Base-by-base conservation (phyloP, 768 basidiomycete species). In the Lactifluus echinatus region DNA sequence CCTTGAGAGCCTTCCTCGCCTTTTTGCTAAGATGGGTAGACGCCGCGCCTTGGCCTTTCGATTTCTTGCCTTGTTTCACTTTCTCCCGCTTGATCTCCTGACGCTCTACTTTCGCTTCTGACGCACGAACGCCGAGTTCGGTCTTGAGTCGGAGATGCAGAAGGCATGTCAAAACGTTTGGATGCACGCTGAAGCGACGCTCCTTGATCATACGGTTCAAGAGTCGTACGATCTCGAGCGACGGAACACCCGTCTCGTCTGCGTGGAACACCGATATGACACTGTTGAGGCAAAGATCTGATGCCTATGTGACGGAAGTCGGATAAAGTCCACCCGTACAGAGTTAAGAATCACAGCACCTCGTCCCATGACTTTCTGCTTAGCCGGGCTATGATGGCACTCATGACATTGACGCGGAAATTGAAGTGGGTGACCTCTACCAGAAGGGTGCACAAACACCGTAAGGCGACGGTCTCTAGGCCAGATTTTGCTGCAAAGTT, bases 131-230 rank as follows among this genome's bases (percentile, higher is more conserved):
- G 21, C 81, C 79, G 12, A 98, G 78, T 68, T 97, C 94, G 59
- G 80, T 87, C 70, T 89, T 87, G 37, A 99, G 78, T 15, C 94
- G 87, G 43, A 99, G 77, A 65, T 89, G 79, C 51, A 91, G 76
- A 3, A 99, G 79, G 68, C 88, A 90, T 14, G 85, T 81, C 45
- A 98, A 77, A 45, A 93, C 88, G 58, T 89, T 84, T 8, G 95
- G 91, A 66, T 94, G 87, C 40, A 98, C 84, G 62, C 85, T 84
- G 73, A 89, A 99, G 62, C 83, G 82, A 31, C 85, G 84, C 67
- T 96, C 95, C 70, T 95, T 97, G 69, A 96, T 82, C 89, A 97
- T 97, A 58, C 93, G 83, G 64, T 96, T 93, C 61, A 99, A 71
- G 37, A 97, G 75, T 44, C 93, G 88, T 40, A 98, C 90, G 56